Evolutionary conservation across 1,284 basidiomycete genomes (phyloP).

Genomic region (Malassezia japonica): DNA sequence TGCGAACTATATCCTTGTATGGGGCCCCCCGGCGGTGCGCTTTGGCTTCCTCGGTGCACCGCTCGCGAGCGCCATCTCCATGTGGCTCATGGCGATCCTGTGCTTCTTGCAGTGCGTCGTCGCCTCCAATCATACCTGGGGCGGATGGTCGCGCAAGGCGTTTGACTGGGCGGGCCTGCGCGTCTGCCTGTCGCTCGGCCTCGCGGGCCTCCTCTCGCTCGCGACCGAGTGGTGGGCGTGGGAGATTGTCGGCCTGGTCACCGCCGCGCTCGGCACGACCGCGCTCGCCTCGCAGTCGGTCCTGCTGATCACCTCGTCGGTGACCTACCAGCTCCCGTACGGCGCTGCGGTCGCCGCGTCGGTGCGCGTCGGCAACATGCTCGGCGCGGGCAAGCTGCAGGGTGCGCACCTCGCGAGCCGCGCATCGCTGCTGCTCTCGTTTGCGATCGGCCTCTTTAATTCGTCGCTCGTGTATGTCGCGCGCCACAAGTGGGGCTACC

Average conservation of each 20-base stretch:
- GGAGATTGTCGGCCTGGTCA: constrained; percentile 58
- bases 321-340: constrained; percentile 75
- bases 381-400: constrained; percentile 50
- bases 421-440: constrained; percentile 32
- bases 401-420: constrained; percentile 43
- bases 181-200: constrained; percentile 30
- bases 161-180: constrained; percentile 28
- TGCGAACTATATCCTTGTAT: constrained; percentile 69
- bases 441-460: constrained; percentile 29
- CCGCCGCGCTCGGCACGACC: constrained; percentile 47
- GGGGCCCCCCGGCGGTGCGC: constrained; percentile 50
- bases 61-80: constrained; percentile 74
- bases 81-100: constrained; percentile 64
- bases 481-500: constrained; percentile 63
- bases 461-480: constrained; percentile 65
- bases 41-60: constrained; percentile 90
- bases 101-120: constrained; percentile 52
- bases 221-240: constrained; percentile 86
- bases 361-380: constrained; percentile 59
- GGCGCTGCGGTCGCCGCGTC: constrained; percentile 70
- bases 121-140: constrained; percentile 66
- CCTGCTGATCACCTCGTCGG: constrained; percentile 61
- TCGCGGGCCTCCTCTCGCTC: constrained; percentile 55
- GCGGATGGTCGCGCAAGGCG: constrained; percentile 58
- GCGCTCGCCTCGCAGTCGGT: constrained; percentile 59